Evolutionary conservation across 192 early-diverging fungal species (phyloP).

Genomic region (Podila horticola): DNA sequence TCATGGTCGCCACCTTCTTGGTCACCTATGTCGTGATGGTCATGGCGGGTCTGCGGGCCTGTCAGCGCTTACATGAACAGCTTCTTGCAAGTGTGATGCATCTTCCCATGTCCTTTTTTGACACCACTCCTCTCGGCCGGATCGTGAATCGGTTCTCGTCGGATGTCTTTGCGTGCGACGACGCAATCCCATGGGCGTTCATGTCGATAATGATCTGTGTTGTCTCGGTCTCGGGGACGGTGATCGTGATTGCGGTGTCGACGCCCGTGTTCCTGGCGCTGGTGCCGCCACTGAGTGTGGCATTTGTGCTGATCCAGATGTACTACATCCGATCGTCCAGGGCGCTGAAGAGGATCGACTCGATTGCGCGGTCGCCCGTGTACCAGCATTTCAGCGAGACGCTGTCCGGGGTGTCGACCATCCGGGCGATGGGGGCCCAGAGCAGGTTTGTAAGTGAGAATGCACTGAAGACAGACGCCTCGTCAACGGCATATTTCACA

Average conservation of each 20-base stretch:
- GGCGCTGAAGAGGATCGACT: slow-evolving; percentile 87
- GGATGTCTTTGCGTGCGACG: slow-evolving; percentile 62
- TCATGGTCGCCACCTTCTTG: background rate
- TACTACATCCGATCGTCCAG: slow-evolving; percentile 75
- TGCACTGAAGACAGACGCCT: slow-evolving; percentile 3
- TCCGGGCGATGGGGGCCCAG: slow-evolving; percentile 77
- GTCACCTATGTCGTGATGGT: slow-evolving; percentile 10
- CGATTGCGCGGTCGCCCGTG: slow-evolving; percentile 74
- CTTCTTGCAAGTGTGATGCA: slow-evolving; percentile 74
- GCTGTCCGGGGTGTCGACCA: slow-evolving; percentile 70
- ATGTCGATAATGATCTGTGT: slow-evolving; percentile 46
- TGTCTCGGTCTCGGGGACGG: slow-evolving; percentile 45
- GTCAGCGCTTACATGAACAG: slow-evolving; percentile 60
- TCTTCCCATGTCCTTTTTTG: slow-evolving; percentile 62
- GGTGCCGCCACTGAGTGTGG: slow-evolving; percentile 1
- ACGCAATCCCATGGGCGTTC: slow-evolving; percentile 65
- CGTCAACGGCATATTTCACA: slow-evolving; percentile 72
- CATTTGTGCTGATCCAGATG: slow-evolving; percentile 63
- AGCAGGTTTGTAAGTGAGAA: slow-evolving; percentile 57
- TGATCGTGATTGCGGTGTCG: slow-evolving; percentile 47
- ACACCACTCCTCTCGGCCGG: slow-evolving; percentile 76
- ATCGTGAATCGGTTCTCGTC: slow-evolving; percentile 78
- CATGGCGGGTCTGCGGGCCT: slow-evolving; percentile 60
- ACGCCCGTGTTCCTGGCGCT: slow-evolving; percentile 19
- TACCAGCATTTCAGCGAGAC: slow-evolving; percentile 86